Conservation (phyloP, 108 stramenopile species). For the Cyclotella atomus region DNA sequence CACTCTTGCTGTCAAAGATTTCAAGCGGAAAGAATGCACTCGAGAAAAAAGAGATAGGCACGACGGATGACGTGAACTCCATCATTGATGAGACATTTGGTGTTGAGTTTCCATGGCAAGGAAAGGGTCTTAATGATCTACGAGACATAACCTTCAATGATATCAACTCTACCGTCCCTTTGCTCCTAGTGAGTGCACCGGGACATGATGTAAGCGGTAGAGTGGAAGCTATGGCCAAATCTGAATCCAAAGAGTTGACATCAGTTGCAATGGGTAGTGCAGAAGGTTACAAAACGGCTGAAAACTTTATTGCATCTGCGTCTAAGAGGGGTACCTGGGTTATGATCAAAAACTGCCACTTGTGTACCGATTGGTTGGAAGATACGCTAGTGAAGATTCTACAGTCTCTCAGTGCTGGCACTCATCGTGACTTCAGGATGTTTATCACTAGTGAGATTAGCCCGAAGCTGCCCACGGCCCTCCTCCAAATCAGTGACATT, state of each 20-base stretch:
- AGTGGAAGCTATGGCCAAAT: constrained; percentile 91
- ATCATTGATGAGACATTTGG: constrained; percentile 69
- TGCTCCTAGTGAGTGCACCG: constrained; percentile 92
- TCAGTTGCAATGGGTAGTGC: constrained; percentile 96
- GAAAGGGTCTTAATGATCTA: constrained; percentile 88
- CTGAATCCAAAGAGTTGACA: constrained; percentile 70
- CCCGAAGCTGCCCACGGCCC: constrained; percentile 82
- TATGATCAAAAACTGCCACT: constrained; percentile 96
- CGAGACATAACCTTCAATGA: constrained; percentile 73
- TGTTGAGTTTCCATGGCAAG: constrained; percentile 87
- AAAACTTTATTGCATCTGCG: constrained; percentile 74
- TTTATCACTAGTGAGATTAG: constrained; percentile 95
- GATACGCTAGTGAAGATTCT: constrained; percentile 94
- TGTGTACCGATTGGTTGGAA: constrained; percentile 97
- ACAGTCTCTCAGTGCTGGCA: constrained; percentile 68
- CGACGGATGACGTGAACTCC: constrained; percentile 61
- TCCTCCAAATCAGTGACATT: constrained; percentile 76
- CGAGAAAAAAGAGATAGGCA: constrained; percentile 7
- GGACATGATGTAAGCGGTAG: constrained; percentile 97
- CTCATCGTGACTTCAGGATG: constrained; percentile 85
- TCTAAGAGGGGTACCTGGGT: constrained; percentile 95
- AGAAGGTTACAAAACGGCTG: constrained; percentile 91
- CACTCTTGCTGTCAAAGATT: constrained; percentile 85
- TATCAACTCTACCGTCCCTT: constrained; percentile 69
- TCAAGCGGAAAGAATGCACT: constrained; percentile 47